Evolutionary conservation across 352 stramenopile species (phyloP), one percentile per base, ranked within the genome.

Genomic region (Phytophthora aleatoria): DNA sequence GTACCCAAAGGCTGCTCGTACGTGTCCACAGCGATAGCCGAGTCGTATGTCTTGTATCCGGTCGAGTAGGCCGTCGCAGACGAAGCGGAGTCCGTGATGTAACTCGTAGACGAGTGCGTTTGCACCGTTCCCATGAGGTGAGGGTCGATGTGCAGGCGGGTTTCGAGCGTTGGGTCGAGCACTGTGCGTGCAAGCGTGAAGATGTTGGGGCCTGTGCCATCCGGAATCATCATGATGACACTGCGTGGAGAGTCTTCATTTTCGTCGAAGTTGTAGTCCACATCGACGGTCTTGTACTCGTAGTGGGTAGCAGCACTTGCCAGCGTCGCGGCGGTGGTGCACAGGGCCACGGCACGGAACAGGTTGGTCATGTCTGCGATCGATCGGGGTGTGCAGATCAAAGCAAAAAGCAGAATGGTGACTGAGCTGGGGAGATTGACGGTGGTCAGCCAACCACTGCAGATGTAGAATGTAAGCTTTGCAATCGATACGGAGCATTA

Each of bases 151-250:
- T 90, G 81, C 9, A 90, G 65, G 26, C 77, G 74, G 35, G 73
- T 83, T 58, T 85, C 71, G 24, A 88, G 48, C 38, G 56, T 75
- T 33, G 81, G 78, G 49, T 90, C 81, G 3, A 81, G 61, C 53
- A 90, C 74, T 1, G 78, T 85, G 42, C 81, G 76, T 33, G 78
- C 78, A 30, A 90, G 53, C 0, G 78, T 74, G 57, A 86, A 90
- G 38, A 90, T 71, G 68, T 90, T 87, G 44, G 81, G 81, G 2
- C 77, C 77, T 13, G 79, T 90, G 49, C 81, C 79, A 45, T 89
- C 81, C 1, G 79, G 81, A 61, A 90, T 89, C 81, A 89, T 90
- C 77, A 89, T 90, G 57, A 89, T 88, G 44, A 90, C 45, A 56
- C 69, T 85, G 50, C 81, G 81, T 1, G 79, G 65, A 1, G 59